Evolutionary conservation across 169 alveolate species (phyloP), one percentile per base, ranked within the genome.

Genomic region (Condylostoma magnum): DNA sequence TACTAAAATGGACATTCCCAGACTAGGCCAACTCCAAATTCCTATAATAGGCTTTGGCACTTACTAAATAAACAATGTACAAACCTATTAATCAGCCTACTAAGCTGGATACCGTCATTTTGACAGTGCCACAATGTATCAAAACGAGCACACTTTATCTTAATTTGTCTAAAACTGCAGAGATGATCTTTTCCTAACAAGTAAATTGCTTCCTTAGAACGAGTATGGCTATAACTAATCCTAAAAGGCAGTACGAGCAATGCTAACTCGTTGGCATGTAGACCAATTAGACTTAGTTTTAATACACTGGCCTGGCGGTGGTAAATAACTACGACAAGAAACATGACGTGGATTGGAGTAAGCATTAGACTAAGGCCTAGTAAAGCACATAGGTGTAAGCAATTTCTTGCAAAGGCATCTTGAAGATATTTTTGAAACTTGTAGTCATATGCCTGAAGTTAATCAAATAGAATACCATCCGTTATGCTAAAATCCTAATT

Each of bases 91-190:
- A 54, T 44, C 69, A 38, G 87, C 79, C 6, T 46, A 76, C 10
- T 41, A 71, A 68, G 58, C 70, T 5, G 92, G 92, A 10, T 85
- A 85, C 53, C 66, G 85, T n/a, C 84, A 80, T 34, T 71, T 92
- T 12, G 95, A 92, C 67, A 85, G 92, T 1, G 93, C 96, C 15
- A 27, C 80, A 2, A 48, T 54, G 20, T 87, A 89, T 65, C 55
- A 56, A 34, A 86, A 85, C 50, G 96, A 90, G 69, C 79, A 79
- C 46, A 86, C 50, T 37, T 72, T 89, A 2, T 91, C 92, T 31
- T 63, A 74, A 37, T 90, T 85, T 2, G 52, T 90, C 6, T 65
- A 80, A 44, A 77, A 79, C 15, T 46, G 80, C 48, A 55, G 95
- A 36, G 70, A 76, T 33, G 87, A 80, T 2, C 33, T 90, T 22